These are phyloP conservation scores for Narthecium ossifragum DNA, from an alignment of 106 monocot genomes.

Conservation along the genomic window DNA sequence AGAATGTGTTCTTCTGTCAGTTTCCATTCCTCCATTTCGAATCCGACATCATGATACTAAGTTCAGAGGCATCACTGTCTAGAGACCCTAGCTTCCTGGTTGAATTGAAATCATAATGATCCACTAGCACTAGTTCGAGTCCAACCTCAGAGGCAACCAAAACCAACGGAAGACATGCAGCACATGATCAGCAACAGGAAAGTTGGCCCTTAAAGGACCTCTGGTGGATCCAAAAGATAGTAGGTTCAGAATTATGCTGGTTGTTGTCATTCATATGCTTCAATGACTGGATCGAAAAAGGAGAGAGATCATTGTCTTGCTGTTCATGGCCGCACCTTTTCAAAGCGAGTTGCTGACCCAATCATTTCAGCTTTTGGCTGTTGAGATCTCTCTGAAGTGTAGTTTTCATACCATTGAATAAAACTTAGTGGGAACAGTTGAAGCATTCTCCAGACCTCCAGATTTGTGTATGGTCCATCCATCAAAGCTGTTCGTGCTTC, in stretches of 20 bases:
- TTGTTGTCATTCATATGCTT: too few relatives aligned
- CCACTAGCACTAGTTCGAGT: background rate
- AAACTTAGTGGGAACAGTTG: background rate
- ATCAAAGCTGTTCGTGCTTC: too few relatives aligned
- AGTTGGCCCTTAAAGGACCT: too few relatives aligned
- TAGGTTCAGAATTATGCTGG: too few relatives aligned
- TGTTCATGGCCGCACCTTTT: background rate
- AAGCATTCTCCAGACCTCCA: background rate
- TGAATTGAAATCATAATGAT: background rate
- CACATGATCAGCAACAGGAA: too few relatives aligned
- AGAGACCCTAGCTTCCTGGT: background rate
- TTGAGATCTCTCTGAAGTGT: background rate
- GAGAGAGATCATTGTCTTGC: too few relatives aligned
- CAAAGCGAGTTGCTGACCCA: background rate
- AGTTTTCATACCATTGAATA: conserved; percentile 6
- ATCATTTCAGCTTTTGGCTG: background rate
- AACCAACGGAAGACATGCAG: too few relatives aligned
- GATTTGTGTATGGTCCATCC: background rate
- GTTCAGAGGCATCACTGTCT: background rate
- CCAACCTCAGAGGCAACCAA: background rate
- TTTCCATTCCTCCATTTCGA: too few relatives aligned
- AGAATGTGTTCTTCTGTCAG: too few relatives aligned
- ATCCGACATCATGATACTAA: background rate
- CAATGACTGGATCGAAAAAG: too few relatives aligned
- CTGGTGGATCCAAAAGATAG: too few relatives aligned